Base-by-base conservation (phyloP, 2,329 filamentous ascomycete genomes). In the Xylaria arbuscula region DNA sequence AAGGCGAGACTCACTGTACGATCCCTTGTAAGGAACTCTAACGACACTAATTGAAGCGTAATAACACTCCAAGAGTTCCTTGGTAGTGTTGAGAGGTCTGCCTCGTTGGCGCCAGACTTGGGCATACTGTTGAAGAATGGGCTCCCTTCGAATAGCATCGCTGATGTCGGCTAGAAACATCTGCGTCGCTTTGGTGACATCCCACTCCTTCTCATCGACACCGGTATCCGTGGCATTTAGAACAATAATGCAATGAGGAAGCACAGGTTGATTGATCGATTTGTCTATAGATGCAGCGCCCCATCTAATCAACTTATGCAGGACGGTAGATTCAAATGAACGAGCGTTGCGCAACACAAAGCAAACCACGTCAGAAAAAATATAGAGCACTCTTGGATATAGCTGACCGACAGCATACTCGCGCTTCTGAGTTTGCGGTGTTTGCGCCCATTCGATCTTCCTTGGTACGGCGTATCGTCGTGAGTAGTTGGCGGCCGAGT, bases 171-270 rank as follows among this genome's bases (percentile, higher is more conserved):
- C 69, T 61, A 85, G 68, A 2, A 85, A 74, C 62, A 75, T 69
- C 42, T 76, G 68, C 1, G 84, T 86, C 7, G 82, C 80, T 11
- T 67, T 73, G 9, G 81, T 69, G 2, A 79, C 70, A 68, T 85
- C 80, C 84, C 84, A 87, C 54, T 81, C 77, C 8, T 76, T 70
- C n/a, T 77, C 75, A 40, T 82, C 76, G 3, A 82, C 76, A 47
- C 76, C 76, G 50, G 75, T 72, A 9, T 84, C 80, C 0, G 81
- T 78, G 1, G 80, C 81, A 72, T 87, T 87, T 42, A 88, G 77
- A 0, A 83, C 84, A 50, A 88, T 84, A 61, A 88, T 81, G 6
- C 83, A 85, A 72, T 87, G 84, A 2, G 86, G 86, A 2, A 88
- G 79, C 2, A 83, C 81, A 0, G 86, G 86, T 70, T 88, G 86